Evolutionary conservation across 1,284 basidiomycete genomes (phyloP), one percentile per base, ranked within the genome.

Genomic region (Rhodotorula glutinis): DNA sequence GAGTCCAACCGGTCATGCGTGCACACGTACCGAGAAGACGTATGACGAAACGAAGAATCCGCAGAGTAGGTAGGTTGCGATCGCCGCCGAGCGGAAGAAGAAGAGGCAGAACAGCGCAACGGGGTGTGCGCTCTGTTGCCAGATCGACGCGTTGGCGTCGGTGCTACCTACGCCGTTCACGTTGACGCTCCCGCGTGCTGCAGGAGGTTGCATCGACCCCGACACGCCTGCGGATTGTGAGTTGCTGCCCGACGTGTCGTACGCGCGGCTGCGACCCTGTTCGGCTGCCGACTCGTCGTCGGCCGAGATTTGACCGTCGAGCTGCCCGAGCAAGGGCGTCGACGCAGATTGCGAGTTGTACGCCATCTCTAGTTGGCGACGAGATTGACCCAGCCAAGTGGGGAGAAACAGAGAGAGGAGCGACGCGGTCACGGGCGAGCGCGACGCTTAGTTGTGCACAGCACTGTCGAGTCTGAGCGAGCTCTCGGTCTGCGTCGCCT

Each of bases 11-110:
- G n/a, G n/a, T n/a, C n/a, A n/a, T n/a, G n/a, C n/a, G n/a, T 27
- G 11, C 4, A 9, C 21, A 81, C 88, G 76, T 66, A 92, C 91
- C 53, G 90, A 90, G 63, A 95, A 82, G 27, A 94, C 91, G 78
- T 91, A 95, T 76, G 92, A 89, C 74, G 85, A 81, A n/a, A 89
- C 91, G 76, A 95, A 87, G 81, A 87, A 68, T 55, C 90, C 91
- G 75, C 88, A 92, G 29, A 96, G 82, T 54, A 96, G 85, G 79
- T 95, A 96, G 4, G 92, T 89, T 7, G 87, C 82, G 59, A 97
- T 87, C 29, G 93, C 92, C 14, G 87, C 83, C 70, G 87, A 85
- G 55, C 92, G 85, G 82, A 97, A 95, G 76, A 91, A 79, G 79
- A 87, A 96, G 40, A 96, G 83, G 77, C 87, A 90, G 75, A 92